phyloP scores from a whole-genome alignment of 2,329 filamentous ascomycete genomes.

The Aspergillus tubingensis region DNA sequence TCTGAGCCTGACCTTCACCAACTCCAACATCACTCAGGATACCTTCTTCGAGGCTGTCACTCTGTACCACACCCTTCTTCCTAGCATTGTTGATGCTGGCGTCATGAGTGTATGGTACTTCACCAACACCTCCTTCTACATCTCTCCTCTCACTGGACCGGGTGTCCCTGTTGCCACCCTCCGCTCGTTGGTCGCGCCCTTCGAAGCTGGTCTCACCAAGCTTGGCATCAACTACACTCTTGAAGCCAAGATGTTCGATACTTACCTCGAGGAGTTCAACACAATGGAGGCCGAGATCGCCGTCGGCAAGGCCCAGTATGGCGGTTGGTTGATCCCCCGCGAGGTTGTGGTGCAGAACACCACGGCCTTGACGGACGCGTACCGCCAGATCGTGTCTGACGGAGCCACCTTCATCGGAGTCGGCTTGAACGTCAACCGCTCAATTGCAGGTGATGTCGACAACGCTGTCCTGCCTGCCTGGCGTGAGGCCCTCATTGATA shows the following conservation, averaged over 20 bases:
- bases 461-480: constrained; percentile 4
- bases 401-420: constrained; percentile 7
- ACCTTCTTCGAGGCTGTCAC: constrained; percentile 7
- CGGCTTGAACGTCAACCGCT: constrained; percentile 1
- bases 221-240: background rate
- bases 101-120: constrained; percentile 9
- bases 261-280: constrained; percentile 7
- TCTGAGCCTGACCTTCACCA: constrained; percentile 6
- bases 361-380: background rate
- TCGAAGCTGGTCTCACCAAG: constrained; percentile 1
- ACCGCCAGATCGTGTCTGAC: constrained; percentile 3
- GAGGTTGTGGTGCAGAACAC: background rate
- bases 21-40: background rate
- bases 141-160: background rate
- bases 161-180: background rate
- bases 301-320: constrained; percentile 7
- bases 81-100: constrained; percentile 3
- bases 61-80: constrained; percentile 1
- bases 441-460: background rate
- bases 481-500: constrained; percentile 8
- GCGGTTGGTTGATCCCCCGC: constrained; percentile 1
- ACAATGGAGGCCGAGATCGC: constrained; percentile 6
- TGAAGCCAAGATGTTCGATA: background rate
- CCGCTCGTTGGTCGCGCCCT: background rate
- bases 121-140: constrained; percentile 8